Percentiles rank a stretch among this genome's conserved stretches.
These are phyloP conservation scores for Trypanosoma scelopori DNA, from an alignment of 208 protist genomes.

Conservation along the genomic window DNA sequence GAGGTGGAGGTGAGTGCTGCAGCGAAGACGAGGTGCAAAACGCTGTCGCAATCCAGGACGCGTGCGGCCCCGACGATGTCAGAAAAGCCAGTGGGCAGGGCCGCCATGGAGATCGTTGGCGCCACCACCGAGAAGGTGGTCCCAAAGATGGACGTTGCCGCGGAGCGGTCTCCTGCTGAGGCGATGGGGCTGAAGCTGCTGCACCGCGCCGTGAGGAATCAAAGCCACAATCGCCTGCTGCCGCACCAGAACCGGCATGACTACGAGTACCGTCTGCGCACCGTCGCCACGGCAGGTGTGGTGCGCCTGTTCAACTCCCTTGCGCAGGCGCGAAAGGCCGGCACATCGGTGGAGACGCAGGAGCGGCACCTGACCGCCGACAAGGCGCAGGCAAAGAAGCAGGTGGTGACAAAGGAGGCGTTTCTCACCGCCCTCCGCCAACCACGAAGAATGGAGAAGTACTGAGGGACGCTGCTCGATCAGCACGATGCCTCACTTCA, in stretches of 20 bases:
- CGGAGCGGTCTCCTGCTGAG: constrained; percentile 40
- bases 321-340: constrained; percentile 71
- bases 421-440: constrained; percentile 77
- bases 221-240: constrained; percentile 76
- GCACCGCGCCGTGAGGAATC: constrained; percentile 71
- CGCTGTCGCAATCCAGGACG: not conserved
- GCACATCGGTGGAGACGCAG: constrained; percentile 42
- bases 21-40: constrained; percentile 9
- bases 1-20: not conserved
- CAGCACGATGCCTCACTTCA: not conserved
- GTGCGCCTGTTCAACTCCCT: constrained; percentile 90
- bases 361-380: constrained; percentile 61
- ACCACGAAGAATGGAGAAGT: constrained; percentile 31
- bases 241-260: constrained; percentile 78
- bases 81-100: constrained; percentile 57
- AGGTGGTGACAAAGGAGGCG: constrained; percentile 73
- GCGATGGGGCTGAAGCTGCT: constrained; percentile 72
- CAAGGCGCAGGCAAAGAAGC: constrained; percentile 75
- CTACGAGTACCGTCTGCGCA: constrained; percentile 87
- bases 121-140: constrained; percentile 39
- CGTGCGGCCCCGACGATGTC: not conserved
- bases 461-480: not conserved
- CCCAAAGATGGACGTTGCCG: constrained; percentile 37
- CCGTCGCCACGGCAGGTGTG: constrained; percentile 76
- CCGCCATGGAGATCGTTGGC: constrained; percentile 65